Evolutionary conservation across 2,329 filamentous ascomycete species (phyloP).

Genomic region (Davidsoniella virescens): DNA sequence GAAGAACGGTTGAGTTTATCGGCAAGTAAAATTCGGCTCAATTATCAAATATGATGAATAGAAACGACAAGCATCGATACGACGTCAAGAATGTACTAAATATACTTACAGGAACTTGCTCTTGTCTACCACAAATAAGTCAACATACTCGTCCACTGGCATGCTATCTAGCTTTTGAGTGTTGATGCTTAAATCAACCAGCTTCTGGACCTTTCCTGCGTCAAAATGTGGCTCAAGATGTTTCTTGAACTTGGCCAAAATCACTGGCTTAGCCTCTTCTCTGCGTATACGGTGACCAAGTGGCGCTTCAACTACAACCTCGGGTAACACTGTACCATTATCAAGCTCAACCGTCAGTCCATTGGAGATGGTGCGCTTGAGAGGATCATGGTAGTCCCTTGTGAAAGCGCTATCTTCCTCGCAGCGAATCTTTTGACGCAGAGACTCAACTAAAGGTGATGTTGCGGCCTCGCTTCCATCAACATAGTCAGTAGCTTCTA

Average conservation of each 20-base stretch:
- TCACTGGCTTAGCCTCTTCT: slow-evolving; percentile 96
- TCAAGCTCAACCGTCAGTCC: slow-evolving; percentile 88
- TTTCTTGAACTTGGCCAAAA: slow-evolving; percentile 86
- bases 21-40: no score
- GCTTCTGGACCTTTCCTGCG: slow-evolving; percentile 57
- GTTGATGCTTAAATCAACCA: slow-evolving; percentile 67
- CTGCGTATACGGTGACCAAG: slow-evolving; percentile 80
- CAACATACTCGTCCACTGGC: slow-evolving; percentile 85
- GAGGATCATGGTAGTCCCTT: slow-evolving; percentile 83
- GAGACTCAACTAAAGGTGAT: slow-evolving; percentile 73
- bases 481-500: slow-evolving; percentile 84
- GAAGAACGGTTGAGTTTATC: no score
- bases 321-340: slow-evolving; percentile 79
- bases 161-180: slow-evolving; percentile 58
- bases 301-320: slow-evolving; percentile 85
- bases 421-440: slow-evolving; percentile 86
- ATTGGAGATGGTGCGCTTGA: slow-evolving; percentile 91
- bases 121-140: slow-evolving; percentile 53
- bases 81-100: background rate
- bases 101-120: slow-evolving; percentile 18
- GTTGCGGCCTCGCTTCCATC: slow-evolving; percentile 87
- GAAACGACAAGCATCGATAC: background rate
- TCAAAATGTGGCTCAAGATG: slow-evolving; percentile 75
- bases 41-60: background rate
- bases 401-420: slow-evolving; percentile 95